Base-by-base conservation (phyloP, 805 yeast genomes). In the Saccharomyces mikatae region DNA sequence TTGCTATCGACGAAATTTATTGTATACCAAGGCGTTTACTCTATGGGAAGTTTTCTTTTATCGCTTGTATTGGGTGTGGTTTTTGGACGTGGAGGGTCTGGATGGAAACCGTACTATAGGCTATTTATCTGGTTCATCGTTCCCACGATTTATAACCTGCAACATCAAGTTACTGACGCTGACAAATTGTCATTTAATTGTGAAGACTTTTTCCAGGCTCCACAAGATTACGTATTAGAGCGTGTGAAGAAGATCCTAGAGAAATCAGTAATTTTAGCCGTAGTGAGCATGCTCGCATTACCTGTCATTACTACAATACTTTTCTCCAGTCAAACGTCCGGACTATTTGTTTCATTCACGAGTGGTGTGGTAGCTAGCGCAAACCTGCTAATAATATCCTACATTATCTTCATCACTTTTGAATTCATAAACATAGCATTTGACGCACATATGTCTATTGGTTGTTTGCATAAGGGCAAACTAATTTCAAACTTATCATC, bases 381-480 rank as follows among this genome's bases (percentile, higher is more conserved):
- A 65, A 56, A 62, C 74, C 21, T 63, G 70, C 3, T 62, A 64
- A 24, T 62, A 69, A 2, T 71, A 74, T 30, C 76, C 66, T 56
- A 60, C 74, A n/a, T 57, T 72, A 24, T 67, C 71, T 41, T 62
- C 74, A 41, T 60, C 66, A 55, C 65, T 10, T 80, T 86, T 80
- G 90, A 86, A 61, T 48, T 77, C 8, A 65, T 79, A 26, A 83
- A 84, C 62, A 76, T 80, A 54, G 69, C 82, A 0, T 86, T 79
- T 64, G 75, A 82, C 61, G 85, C 86, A 2, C 86, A 84, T 64
- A 77, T 87, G 54, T 77, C 85, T 13, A 77, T 85, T 58, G 92
- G 94, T 1, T 86, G 92, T 65, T 64, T 87, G 51, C 85, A 83
- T 60, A 83, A 84, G 49, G 81, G 80, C 21, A 80, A 79, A 54